phyloP scores from a whole-genome alignment of 371 early-diverging fungal genomes.

The Mortierella sp. region DNA sequence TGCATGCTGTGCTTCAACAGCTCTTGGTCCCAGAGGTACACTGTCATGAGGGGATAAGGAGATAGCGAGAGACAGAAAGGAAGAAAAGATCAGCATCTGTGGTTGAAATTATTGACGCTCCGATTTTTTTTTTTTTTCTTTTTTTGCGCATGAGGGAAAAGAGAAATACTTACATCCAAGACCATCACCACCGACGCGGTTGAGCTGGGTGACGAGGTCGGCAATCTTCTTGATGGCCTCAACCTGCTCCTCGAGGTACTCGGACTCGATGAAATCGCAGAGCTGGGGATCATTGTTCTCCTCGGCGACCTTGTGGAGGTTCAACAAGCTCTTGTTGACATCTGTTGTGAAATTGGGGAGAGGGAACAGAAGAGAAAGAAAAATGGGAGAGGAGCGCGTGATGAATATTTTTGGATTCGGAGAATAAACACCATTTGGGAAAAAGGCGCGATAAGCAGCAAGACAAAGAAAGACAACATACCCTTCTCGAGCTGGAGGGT shows the following conservation, averaged over 20 bases:
- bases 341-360: slow-evolving; percentile 38
- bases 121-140: not conserved
- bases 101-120: not conserved
- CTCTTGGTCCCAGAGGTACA: slow-evolving; percentile 78
- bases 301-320: slow-evolving; percentile 64
- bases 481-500: slow-evolving; percentile 78
- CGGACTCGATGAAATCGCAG: slow-evolving; percentile 69
- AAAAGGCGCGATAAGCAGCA: not conserved
- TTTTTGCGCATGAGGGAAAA: not conserved
- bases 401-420: not conserved
- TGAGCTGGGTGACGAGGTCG: slow-evolving; percentile 76
- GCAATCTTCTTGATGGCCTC: slow-evolving; percentile 76
- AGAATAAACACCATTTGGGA: not conserved
- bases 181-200: slow-evolving; percentile 70
- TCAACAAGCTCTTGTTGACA: slow-evolving; percentile 72
- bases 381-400: not conserved
- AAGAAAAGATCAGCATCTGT: not conserved
- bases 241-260: slow-evolving; percentile 76
- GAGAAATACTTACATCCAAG: slow-evolving; percentile 55
- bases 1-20: slow-evolving; percentile 57
- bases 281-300: slow-evolving; percentile 69
- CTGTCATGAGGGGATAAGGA: slow-evolving; percentile 48
- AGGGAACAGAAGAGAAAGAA: not conserved
- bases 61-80: not conserved
- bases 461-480: slow-evolving; percentile 23